Base-by-base conservation (phyloP, 345 rosid species). In the Cochlearia excelsa region DNA sequence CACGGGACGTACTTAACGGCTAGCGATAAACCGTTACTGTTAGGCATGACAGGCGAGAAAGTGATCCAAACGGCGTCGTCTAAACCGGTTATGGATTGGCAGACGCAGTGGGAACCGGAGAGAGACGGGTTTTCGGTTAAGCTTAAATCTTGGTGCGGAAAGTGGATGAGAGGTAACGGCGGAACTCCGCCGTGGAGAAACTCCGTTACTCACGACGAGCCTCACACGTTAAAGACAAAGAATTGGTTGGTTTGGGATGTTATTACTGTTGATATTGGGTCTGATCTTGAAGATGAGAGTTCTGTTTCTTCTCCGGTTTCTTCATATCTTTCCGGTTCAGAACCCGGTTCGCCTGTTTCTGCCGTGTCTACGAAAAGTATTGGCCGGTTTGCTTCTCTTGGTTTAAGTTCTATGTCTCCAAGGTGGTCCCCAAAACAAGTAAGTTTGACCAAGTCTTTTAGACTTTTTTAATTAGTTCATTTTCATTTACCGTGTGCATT, bases 171-270 rank as follows among this genome's bases (percentile, higher is more conserved):
- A 8, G 96, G 76, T 3, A 91, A 91, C 83, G 98, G 96, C 0
- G 96, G 96, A 65, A 76, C 82, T 1, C 95, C 84, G 41, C 98
- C 96, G 51, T 92, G 98, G 98, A 78, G 98, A 46, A 88, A 88
- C 77, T 72, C 95, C 40, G 69, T 88, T 30, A 92, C 96, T 40
- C 93, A 88, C 59, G 98, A 92, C 37, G 90, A 86, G 16, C 95
- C 96, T 28, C 78, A 74, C 35, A 62, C 73, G 26, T 74, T 81
- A 0, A 65, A 87, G 23, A 83, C 90, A 9, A 75, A 66, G 72
- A 70, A 74, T 41, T 92, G 96, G 98, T 66, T 88, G 44, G 45
- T 92, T 9, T 88, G 93, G 98, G 98, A 84, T 53, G 83, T 92
- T 63, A 82, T 81, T 57, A 73, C 48, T 4, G 76, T 74, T 57